These are phyloP conservation scores for Aspergillus carbonarius DNA, from an alignment of 2,329 filamentous ascomycete genomes.

Conservation along the genomic window DNA sequence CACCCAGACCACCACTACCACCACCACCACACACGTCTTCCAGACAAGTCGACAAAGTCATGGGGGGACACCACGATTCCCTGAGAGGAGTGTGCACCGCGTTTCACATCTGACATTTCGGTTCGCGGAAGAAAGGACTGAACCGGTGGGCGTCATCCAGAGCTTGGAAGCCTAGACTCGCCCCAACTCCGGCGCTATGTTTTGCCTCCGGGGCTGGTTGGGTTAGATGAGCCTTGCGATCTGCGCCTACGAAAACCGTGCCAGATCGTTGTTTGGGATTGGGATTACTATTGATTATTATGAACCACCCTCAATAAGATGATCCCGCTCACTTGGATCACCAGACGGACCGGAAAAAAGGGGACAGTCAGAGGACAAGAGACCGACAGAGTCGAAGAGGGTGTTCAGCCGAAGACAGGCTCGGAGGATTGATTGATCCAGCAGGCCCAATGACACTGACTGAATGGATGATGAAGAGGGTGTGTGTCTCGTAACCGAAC, in stretches of 20 bases:
- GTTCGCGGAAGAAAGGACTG: not conserved
- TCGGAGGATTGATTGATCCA: slow-evolving; percentile 2
- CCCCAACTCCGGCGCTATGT: slow-evolving; percentile 1
- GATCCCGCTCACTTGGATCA: not conserved
- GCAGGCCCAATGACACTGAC: not conserved
- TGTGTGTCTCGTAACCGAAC: slow-evolving; percentile 12
- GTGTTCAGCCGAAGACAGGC: not conserved
- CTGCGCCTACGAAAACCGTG: not conserved
- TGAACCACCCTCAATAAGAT: not conserved
- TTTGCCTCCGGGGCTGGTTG: slow-evolving; percentile 8
- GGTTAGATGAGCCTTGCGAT: slow-evolving; percentile 13
- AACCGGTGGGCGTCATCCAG: slow-evolving; percentile 1
- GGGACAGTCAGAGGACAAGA: not conserved
- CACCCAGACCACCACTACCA: not conserved
- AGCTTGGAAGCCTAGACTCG: not conserved
- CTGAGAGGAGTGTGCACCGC: not conserved
- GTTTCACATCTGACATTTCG: slow-evolving; percentile 1
- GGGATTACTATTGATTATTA: slow-evolving; percentile 1
- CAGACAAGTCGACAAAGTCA: not conserved
- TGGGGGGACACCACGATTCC: not conserved
- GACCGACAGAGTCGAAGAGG: not conserved
- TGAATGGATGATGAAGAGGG: not conserved
- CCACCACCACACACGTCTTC: not conserved
- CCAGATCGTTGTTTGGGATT: slow-evolving; percentile 3
- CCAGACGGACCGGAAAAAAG: not conserved